phyloP scores from a whole-genome alignment of 805 yeast genomes.

The Starmerella apis region DNA sequence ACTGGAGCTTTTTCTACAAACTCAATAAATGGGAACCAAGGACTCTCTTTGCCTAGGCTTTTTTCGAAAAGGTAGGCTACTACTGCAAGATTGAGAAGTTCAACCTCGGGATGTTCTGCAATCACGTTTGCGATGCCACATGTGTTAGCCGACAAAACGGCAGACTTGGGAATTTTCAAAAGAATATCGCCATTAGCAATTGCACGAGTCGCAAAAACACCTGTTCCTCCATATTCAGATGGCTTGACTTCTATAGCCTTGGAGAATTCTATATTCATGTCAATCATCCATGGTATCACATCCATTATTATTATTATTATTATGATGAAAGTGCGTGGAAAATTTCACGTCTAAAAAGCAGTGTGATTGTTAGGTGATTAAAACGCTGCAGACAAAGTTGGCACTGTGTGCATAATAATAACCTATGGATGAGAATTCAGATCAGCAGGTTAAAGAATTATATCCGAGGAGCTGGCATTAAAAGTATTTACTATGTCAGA shows the following conservation, averaged over 20 bases:
- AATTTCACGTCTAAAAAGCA: not conserved
- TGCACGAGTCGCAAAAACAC: constrained; percentile 51
- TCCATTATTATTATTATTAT: too few relatives aligned
- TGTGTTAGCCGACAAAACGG: constrained; percentile 31
- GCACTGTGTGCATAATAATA: too few relatives aligned
- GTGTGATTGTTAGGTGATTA: not conserved
- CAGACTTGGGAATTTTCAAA: constrained; percentile 30
- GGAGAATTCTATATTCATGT: constrained; percentile 46
- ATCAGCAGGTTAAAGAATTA: too few relatives aligned
- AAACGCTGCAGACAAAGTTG: not conserved
- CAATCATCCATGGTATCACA: constrained; percentile 3
- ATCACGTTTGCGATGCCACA: constrained; percentile 54
- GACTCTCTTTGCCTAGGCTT: constrained; percentile 50
- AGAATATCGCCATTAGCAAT: constrained; percentile 33
- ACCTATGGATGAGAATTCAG: too few relatives aligned
- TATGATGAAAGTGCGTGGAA: not conserved
- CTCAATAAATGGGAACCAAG: constrained; percentile 62
- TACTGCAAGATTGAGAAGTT: constrained; percentile 58
- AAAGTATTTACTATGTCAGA: too few relatives aligned
- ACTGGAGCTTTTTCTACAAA: constrained; percentile 36
- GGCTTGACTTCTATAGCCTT: constrained; percentile 38
- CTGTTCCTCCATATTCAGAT: constrained; percentile 56
- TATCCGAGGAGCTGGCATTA: too few relatives aligned
- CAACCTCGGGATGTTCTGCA: constrained; percentile 42
- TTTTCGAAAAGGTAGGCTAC: constrained; percentile 64